Percentiles rank a stretch among this genome's conserved stretches.
phyloP scores from a whole-genome alignment of 2,329 filamentous ascomycete genomes.

The Keithomyces neogunnii region DNA sequence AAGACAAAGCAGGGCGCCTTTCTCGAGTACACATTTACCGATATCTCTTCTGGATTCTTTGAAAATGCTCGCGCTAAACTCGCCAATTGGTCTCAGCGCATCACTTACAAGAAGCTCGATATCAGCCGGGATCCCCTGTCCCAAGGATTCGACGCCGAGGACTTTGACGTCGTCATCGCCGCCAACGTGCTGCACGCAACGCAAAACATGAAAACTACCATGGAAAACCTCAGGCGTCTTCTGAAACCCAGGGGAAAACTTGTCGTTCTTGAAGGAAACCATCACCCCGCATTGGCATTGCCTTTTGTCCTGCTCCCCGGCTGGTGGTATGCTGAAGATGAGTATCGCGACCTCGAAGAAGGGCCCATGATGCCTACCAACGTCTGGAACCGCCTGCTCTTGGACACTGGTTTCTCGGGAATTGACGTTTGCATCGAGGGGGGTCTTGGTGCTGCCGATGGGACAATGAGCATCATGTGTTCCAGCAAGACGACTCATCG shows the following conservation, averaged over 20 bases:
- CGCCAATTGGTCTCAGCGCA: conserved; percentile 14
- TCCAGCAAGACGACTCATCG: not conserved
- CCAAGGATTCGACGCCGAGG: conserved; percentile 22
- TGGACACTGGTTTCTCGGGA: conserved; percentile 7
- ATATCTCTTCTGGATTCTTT: conserved; percentile 33
- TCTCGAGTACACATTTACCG: conserved; percentile 34
- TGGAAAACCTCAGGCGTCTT: conserved; percentile 9
- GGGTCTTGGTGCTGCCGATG: not conserved
- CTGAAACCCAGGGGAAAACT: conserved; percentile 8
- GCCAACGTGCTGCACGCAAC: conserved; percentile 31
- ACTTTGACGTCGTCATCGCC: conserved; percentile 32
- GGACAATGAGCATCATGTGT: conserved; percentile 3
- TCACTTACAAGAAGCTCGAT: conserved; percentile 17
- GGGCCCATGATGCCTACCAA: conserved; percentile 2
- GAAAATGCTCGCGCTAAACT: conserved; percentile 20
- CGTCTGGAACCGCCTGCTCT: conserved; percentile 5
- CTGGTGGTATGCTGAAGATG: conserved; percentile 6
- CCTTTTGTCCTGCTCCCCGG: conserved; percentile 8
- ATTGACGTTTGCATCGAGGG: conserved; percentile 4
- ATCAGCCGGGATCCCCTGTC: conserved; percentile 14
- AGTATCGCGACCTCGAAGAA: conserved; percentile 5
- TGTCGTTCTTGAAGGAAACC: conserved; percentile 8
- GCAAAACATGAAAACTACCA: conserved; percentile 12
- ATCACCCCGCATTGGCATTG: not conserved
- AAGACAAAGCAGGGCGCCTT: conserved; percentile 19